Conservation (phyloP, 2,329 filamentous ascomycete species). For the Aspergillus uvarum region DNA sequence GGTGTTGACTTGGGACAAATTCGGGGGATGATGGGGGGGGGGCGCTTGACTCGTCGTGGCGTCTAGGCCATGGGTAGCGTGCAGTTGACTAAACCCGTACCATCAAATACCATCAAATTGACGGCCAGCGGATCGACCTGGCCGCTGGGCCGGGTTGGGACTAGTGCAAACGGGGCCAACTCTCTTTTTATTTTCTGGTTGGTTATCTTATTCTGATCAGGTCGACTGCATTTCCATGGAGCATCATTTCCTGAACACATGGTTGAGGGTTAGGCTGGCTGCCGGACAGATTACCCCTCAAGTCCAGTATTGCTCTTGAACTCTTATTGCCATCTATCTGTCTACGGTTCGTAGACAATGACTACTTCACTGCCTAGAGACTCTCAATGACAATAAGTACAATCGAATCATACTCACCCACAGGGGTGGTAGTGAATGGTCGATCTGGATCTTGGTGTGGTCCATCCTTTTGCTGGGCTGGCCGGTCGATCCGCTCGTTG, state of each 20-base stretch:
- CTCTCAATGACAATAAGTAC: too few species aligned
- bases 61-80: slow-evolving; percentile 25
- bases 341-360: not conserved
- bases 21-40: not conserved
- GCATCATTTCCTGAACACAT: not conserved
- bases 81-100: slow-evolving; percentile 12
- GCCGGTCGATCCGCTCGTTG: slow-evolving; percentile 1
- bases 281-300: too few species aligned
- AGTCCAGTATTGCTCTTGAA: not conserved
- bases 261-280: not conserved
- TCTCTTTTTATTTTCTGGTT: not conserved
- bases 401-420: too few species aligned
- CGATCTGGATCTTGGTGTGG: slow-evolving; percentile 6
- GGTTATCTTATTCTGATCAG: not conserved
- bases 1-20: slow-evolving; percentile 12
- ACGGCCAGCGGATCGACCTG: slow-evolving; percentile 23
- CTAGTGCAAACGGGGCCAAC: not conserved
- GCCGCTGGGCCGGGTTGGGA: slow-evolving; percentile 12
- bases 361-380: not conserved
- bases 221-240: not conserved
- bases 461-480: slow-evolving; percentile 3
- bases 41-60: slow-evolving; percentile 23
- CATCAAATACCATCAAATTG: slow-evolving; percentile 9
- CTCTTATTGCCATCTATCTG: not conserved
- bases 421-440: not conserved